These are phyloP conservation scores for Ogataea naganishii DNA, from an alignment of 805 yeast genomes.

Conservation along the genomic window DNA sequence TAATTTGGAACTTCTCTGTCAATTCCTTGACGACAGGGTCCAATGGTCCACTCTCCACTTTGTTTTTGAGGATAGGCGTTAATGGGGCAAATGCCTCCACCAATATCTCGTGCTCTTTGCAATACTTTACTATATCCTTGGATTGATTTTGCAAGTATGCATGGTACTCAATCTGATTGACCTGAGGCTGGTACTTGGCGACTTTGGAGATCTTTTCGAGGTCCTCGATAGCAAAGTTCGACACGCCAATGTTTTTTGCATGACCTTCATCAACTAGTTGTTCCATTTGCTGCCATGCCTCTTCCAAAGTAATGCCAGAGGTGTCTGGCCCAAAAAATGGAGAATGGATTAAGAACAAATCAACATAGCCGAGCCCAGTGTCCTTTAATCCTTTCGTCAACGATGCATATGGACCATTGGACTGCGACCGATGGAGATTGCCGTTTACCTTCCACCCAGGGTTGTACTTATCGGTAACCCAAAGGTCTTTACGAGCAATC, in stretches of 20 bases:
- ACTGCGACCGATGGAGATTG: slow-evolving; percentile 5
- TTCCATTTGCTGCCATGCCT: slow-evolving; percentile 42
- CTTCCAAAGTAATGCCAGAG: slow-evolving; percentile 37
- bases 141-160: slow-evolving; percentile 59
- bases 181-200: slow-evolving; percentile 43
- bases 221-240: slow-evolving; percentile 46
- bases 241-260: slow-evolving; percentile 46
- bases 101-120: slow-evolving; percentile 38
- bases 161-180: slow-evolving; percentile 65
- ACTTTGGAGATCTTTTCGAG: slow-evolving; percentile 32
- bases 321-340: slow-evolving; percentile 37
- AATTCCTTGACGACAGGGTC: slow-evolving; percentile 29
- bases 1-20: slow-evolving; percentile 45
- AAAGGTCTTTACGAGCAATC: slow-evolving; percentile 37
- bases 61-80: slow-evolving; percentile 43
- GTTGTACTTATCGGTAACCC: slow-evolving; percentile 54
- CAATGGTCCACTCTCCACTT: slow-evolving; percentile 35
- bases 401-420: slow-evolving; percentile 37
- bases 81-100: slow-evolving; percentile 64
- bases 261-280: slow-evolving; percentile 34
- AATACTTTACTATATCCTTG: slow-evolving; percentile 43
- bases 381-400: slow-evolving; percentile 37
- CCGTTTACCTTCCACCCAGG: slow-evolving; percentile 28
- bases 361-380: slow-evolving; percentile 44
- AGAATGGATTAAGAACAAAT: slow-evolving; percentile 53